Evolutionary conservation across 805 yeast genomes (phyloP), one percentile per base, ranked within the genome.

Genomic region (Clavispora vitiphila): DNA sequence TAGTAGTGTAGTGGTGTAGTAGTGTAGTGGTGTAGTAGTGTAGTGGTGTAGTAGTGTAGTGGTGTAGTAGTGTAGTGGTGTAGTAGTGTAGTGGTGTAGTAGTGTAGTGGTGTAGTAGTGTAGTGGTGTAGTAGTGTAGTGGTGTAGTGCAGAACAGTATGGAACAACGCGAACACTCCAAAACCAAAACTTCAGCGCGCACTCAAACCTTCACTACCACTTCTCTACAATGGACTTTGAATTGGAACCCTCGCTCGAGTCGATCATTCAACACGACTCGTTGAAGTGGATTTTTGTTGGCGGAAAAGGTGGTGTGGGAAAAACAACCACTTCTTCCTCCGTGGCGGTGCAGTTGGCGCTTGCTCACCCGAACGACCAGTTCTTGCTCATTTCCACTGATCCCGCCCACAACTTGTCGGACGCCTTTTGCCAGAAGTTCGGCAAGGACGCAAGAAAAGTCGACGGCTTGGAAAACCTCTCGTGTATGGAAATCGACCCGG

Each of bases 231-330:
- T 68, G 78, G 86, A 81, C 48, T 73, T 80, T 44, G 77, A 75
- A 48, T 76, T 80, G 27, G 91, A 83, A 50, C 88, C 91, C 48
- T 81, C 83, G 32, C 72, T 86, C 50, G 78, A 79, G 53, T 81
- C 86, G 14, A 67, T 86, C 40, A 69, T 85, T 40, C 51, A 66
- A 22, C 81, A 77, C 47, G 86, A 83, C 21, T 66, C 80, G 31
- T 77, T 93, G 58, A 86, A 86, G 59, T 93, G 99, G 99, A 83
- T 93, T 49, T 93, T 93, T 58, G 98, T 91, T 34, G 99, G 99
- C 51, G 99, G 99, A 54, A 93, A 93, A 72, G 99, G 99, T 64
- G 99, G 99, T 67, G 99, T 93, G 22, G 99, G 99, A 57, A 93
- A 93, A 64, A 93, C 99, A 49, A 93, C 99, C 20, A 86, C 97